Conservation (phyloP, 306 rosid genomes). For the Senna siamea region DNA sequence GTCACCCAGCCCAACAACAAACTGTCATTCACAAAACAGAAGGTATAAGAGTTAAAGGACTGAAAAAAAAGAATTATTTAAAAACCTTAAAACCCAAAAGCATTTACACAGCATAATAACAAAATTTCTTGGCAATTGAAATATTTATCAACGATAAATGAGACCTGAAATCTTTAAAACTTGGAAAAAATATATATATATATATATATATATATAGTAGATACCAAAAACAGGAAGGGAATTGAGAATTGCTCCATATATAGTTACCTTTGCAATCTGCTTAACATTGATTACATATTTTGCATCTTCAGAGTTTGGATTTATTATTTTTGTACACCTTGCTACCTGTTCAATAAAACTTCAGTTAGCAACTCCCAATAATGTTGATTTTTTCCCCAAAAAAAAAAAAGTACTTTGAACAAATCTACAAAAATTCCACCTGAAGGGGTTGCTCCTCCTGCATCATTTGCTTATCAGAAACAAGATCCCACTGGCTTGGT, state of each 20-base stretch:
- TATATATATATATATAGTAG: neutral
- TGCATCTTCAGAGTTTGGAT: constrained; percentile 89
- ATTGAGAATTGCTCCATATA: neutral
- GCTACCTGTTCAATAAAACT: constrained; percentile 63
- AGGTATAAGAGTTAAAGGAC: neutral
- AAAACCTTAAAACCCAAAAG: constrained; percentile 19
- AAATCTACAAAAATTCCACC: constrained; percentile 44
- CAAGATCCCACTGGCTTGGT: constrained; percentile 95
- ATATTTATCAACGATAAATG: constrained; percentile 1
- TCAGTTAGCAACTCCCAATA: constrained; percentile 31
- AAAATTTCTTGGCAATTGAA: neutral
- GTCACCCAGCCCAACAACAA: constrained; percentile 91
- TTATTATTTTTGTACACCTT: constrained; percentile 88
- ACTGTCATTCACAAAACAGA: constrained; percentile 47
- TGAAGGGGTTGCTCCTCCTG: constrained; percentile 97
- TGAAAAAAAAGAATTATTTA: neutral
- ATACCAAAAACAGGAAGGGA: neutral
- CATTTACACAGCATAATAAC: constrained; percentile 10
- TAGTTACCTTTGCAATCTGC: constrained; percentile 83
- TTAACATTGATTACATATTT: constrained; percentile 88
- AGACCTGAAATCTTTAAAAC: constrained; percentile 22
- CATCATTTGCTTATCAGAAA: constrained; percentile 94
- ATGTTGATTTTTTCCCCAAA: neutral
- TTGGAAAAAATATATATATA: neutral
- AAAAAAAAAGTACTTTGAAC: neutral